A percentile compares a stretch with the other conserved stretches of the same genome.
phyloP scores from a whole-genome alignment of 371 early-diverging fungal genomes.

The Fennellomyces sp. region DNA sequence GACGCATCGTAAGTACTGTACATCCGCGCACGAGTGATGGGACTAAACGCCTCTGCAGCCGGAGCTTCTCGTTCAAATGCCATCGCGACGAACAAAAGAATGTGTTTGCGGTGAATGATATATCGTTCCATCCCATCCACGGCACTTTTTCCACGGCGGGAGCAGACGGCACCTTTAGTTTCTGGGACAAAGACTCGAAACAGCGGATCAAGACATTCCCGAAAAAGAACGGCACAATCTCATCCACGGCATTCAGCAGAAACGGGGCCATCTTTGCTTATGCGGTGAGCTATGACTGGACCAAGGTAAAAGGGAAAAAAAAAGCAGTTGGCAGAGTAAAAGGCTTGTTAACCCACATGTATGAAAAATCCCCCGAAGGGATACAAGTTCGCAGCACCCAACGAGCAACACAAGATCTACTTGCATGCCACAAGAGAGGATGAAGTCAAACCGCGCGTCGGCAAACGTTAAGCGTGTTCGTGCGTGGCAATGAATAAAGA shows the following conservation, averaged over 20 bases:
- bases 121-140: constrained; percentile 83
- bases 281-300: constrained; percentile 97
- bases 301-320: constrained; percentile 77
- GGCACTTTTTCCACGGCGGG: constrained; percentile 95
- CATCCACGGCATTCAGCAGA: constrained; percentile 81
- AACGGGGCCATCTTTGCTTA: constrained; percentile 93
- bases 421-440: constrained; percentile 69
- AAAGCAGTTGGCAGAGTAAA: too few relatives aligned
- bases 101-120: constrained; percentile 82
- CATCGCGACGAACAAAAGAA: constrained; percentile 80
- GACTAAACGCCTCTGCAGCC: too few relatives aligned
- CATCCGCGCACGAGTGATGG: too few relatives aligned
- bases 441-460: constrained; percentile 78
- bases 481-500: too few relatives aligned
- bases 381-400: constrained; percentile 36
- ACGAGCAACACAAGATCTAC: constrained; percentile 51
- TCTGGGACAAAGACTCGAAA: constrained; percentile 91
- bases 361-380: constrained; percentile 27
- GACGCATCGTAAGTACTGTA: constrained; percentile 57
- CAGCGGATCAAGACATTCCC: constrained; percentile 73
- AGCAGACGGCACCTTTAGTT: constrained; percentile 85
- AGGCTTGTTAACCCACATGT: too few relatives aligned
- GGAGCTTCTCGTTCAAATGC: constrained; percentile 91
- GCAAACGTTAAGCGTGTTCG: too few relatives aligned
- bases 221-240: constrained; percentile 68